Evolutionary conservation across 192 early-diverging fungal species (phyloP).

Genomic region (Coemansia sp.): DNA sequence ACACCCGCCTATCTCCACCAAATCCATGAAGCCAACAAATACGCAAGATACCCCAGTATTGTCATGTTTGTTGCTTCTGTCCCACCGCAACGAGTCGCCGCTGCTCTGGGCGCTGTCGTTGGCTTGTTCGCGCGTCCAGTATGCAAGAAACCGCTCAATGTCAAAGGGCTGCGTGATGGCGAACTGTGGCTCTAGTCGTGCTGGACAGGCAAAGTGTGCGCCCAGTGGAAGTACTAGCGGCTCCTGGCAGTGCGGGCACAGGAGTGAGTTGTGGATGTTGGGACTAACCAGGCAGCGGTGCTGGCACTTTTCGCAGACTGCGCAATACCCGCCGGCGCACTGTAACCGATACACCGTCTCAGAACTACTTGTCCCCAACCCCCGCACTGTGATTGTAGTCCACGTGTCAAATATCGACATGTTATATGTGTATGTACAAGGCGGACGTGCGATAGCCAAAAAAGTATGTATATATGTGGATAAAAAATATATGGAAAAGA

Average conservation of each 20-base stretch:
- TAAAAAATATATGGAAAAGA: background rate
- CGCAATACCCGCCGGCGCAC: conserved; percentile 38
- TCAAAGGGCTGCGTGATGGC: conserved; percentile 42
- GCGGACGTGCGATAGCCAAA: background rate
- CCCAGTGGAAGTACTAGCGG: conserved; percentile 40
- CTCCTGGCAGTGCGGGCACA: conserved; percentile 43
- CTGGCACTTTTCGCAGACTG: conserved; percentile 36
- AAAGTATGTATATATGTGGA: background rate
- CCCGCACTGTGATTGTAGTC: conserved; percentile 19
- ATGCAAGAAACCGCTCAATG: conserved; percentile 44
- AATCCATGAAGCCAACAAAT: conserved; percentile 47
- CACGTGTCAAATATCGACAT: conserved; percentile 22
- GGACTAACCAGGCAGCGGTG: conserved; percentile 46
- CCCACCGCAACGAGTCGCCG: conserved; percentile 7
- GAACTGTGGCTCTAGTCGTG: conserved; percentile 37
- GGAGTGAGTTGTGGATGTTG: conserved; percentile 31
- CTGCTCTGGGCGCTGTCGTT: conserved; percentile 11
- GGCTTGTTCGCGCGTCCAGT: conserved; percentile 1
- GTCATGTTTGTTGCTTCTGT: conserved; percentile 3
- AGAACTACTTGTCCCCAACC: conserved; percentile 13
- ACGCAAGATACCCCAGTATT: conserved; percentile 5
- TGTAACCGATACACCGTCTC: conserved; percentile 23
- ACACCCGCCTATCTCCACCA: background rate
- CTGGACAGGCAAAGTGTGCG: conserved; percentile 52
- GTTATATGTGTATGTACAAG: conserved; percentile 7